Evolutionary conservation across 2,329 filamentous ascomycete genomes (phyloP), one percentile per base, ranked within the genome.

Genomic region (Ambrosiella cleistominuta): DNA sequence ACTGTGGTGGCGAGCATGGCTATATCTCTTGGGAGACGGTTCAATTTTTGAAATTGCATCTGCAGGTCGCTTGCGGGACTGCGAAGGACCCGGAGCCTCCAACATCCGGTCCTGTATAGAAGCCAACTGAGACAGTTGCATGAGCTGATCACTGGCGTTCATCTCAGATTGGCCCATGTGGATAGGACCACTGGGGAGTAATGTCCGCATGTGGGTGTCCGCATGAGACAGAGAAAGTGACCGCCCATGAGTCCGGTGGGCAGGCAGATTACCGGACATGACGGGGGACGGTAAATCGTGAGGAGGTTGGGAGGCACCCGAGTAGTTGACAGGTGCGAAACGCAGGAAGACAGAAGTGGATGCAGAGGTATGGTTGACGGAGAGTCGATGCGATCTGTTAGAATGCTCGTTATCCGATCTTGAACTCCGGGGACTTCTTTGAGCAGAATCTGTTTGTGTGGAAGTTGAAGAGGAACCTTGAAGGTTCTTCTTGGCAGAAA

Each of bases 1-100:
- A 66, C 85, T 88, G 55, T 80, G 80, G 62, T 81, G 86, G 65
- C 84, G 76, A 37, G 83, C 83, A 66, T 85, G 83, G 17, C 74
- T 42, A 65, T 69, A 58, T 66, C 72, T 35, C 17, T 45, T 15
- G 35, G 54, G 44, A 19, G 37, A 55, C 51, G 54, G n/a, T 35
- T 50, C 15, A 17, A 47, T 4, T 68, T 86, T 89, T 50, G 86
- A 72, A 40, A 78, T 71, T 15, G 85, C 86, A 65, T 83, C 82
- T 44, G 85, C 84, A 62, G 79, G 88, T 64, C 86, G 76, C 70
- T 90, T 90, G 42, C 74, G 73, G 36, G 67, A 64, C 11, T 40
- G n/a, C 49, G 38, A 54, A 56, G 37, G 49, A 57, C 59, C 68
- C 40, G 57, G 27, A 66, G 64, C 62, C 54, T 71, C 69, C n/a